Evolutionary conservation across 495 filamentous ascomycete species (phyloP).

Genomic region (Aspergillus hancockii): DNA sequence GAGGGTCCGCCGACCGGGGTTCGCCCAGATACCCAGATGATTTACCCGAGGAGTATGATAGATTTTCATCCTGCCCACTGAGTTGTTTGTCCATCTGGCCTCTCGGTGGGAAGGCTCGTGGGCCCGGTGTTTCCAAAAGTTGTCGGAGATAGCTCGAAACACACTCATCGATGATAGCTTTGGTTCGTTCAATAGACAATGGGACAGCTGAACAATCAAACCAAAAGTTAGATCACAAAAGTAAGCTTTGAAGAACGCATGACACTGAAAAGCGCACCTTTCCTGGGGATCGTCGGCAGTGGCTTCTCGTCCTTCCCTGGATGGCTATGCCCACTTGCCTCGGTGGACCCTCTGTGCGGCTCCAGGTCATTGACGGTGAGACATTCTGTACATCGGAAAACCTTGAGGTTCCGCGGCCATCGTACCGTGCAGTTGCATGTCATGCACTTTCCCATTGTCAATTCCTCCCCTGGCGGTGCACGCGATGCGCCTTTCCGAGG

Average conservation of each 20-base stretch:
- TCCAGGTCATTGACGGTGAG: slow-evolving; percentile 83
- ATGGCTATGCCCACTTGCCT: slow-evolving; percentile 17
- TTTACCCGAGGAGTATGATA: slow-evolving; percentile 9
- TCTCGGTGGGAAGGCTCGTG: slow-evolving; percentile 18
- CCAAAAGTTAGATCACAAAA: slow-evolving; percentile 10
- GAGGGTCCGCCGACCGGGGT: slow-evolving; percentile 24
- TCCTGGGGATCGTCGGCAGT: slow-evolving; percentile 20
- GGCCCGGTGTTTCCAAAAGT: slow-evolving; percentile 25
- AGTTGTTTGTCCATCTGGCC: slow-evolving; percentile 15
- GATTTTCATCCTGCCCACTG: slow-evolving; percentile 15
- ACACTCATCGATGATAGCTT: slow-evolving; percentile 53
- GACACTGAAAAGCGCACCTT: slow-evolving; percentile 20
- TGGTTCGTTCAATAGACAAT: slow-evolving; percentile 51
- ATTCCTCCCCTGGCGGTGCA: slow-evolving; percentile 34
- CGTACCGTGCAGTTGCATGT: slow-evolving; percentile 79
- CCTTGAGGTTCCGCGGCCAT: slow-evolving; percentile 75
- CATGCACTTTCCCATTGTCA: slow-evolving; percentile 73
- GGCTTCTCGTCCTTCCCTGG: slow-evolving; percentile 15
- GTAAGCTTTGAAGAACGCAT: background rate
- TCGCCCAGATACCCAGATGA: slow-evolving; percentile 22
- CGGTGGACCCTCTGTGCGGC: slow-evolving; percentile 37
- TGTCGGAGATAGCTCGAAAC: slow-evolving; percentile 51
- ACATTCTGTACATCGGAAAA: slow-evolving; percentile 84
- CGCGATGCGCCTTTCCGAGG: slow-evolving; percentile 34
- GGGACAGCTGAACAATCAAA: slow-evolving; percentile 28